Evolutionary conservation across 2,329 filamentous ascomycete genomes (phyloP).

Genomic region (Diplodia scrobiculata): DNA sequence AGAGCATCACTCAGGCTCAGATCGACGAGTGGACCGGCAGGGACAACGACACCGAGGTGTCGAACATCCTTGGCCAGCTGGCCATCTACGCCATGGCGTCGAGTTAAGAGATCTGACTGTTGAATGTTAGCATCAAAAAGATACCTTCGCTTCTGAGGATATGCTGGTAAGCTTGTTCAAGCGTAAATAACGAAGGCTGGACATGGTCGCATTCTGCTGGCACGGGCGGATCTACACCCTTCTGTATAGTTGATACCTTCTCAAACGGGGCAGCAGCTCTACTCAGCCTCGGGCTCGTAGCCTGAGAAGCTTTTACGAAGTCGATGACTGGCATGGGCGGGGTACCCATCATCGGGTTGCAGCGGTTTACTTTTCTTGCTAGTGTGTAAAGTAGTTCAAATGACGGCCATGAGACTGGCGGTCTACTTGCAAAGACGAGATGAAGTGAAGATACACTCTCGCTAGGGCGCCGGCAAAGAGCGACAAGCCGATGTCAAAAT

Average conservation of each 20-base stretch:
- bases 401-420: neutral
- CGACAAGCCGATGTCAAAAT: neutral
- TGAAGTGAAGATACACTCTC: neutral
- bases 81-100: conserved; percentile 29
- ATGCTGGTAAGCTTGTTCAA: conserved; percentile 1
- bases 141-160: neutral
- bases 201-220: conserved; percentile 9
- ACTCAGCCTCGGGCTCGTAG: conserved; percentile 6
- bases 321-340: conserved; percentile 26
- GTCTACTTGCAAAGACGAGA: neutral
- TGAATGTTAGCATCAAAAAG: neutral
- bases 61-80: conserved; percentile 39
- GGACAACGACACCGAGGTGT: conserved; percentile 43
- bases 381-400: conserved; percentile 15
- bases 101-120: neutral
- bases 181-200: conserved; percentile 21
- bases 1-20: conserved; percentile 12
- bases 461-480: neutral
- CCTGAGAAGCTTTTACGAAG: conserved; percentile 25
- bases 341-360: conserved; percentile 25
- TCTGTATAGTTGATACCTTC: conserved; percentile 20
- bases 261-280: conserved; percentile 11
- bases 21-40: conserved; percentile 43
- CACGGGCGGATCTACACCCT: conserved; percentile 21
- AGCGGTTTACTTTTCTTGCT: conserved; percentile 15